Evolutionary conservation across 2,329 filamentous ascomycete genomes (phyloP).

Genomic region (Colletotrichum musicola): DNA sequence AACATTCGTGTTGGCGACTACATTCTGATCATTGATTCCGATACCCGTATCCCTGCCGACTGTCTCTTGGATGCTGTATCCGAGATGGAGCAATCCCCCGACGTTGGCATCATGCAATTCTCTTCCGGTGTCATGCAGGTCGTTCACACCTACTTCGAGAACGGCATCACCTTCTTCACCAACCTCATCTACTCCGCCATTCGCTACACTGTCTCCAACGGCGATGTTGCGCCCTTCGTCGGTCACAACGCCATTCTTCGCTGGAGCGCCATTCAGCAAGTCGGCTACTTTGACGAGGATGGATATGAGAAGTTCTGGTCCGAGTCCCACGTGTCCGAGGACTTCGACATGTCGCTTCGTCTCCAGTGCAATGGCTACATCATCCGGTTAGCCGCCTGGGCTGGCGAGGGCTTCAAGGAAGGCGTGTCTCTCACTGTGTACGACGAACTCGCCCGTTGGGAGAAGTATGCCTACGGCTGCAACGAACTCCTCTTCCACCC

Average conservation of each 20-base stretch:
- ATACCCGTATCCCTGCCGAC: constrained; percentile 82
- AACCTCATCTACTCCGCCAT: constrained; percentile 83
- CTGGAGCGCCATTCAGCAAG: constrained; percentile 81
- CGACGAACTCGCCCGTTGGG: constrained; percentile 86
- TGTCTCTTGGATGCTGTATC: constrained; percentile 84
- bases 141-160: constrained; percentile 79
- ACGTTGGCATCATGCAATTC: constrained; percentile 84
- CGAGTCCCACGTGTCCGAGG: constrained; percentile 82
- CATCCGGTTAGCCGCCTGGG: constrained; percentile 79
- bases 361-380: constrained; percentile 80
- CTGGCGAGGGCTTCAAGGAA: constrained; percentile 83
- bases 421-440: constrained; percentile 88
- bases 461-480: constrained; percentile 89
- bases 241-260: constrained; percentile 84
- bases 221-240: constrained; percentile 83
- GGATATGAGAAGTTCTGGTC: constrained; percentile 86
- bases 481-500: constrained; percentile 87
- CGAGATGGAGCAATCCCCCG: constrained; percentile 84
- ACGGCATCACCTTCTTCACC: constrained; percentile 78
- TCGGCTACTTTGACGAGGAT: constrained; percentile 77
- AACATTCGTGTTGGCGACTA: constrained; percentile 90
- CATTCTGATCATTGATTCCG: constrained; percentile 82
- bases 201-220: constrained; percentile 81
- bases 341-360: constrained; percentile 85
- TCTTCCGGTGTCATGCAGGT: constrained; percentile 85